phyloP scores from a whole-genome alignment of 495 filamentous ascomycete genomes.

The Annulohypoxylon bovei region DNA sequence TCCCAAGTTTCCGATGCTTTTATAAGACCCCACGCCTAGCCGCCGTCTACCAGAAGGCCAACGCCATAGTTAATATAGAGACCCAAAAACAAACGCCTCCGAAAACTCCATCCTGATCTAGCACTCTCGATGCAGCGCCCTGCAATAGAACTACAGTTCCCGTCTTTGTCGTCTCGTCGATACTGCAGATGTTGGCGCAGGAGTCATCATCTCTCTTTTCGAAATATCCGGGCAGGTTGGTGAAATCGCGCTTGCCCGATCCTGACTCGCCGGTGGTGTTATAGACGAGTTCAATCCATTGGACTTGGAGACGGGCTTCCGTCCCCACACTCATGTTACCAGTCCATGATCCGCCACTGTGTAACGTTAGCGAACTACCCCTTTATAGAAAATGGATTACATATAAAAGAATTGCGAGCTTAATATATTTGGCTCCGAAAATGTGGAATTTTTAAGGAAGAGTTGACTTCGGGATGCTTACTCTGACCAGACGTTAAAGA shows the following conservation, averaged over 20 bases:
- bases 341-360: conserved; percentile 70
- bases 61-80: conserved; percentile 36
- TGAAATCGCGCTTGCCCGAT: not conserved
- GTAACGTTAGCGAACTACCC: conserved; percentile 11
- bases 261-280: conserved; percentile 57
- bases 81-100: conserved; percentile 30
- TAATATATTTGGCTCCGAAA: not conserved
- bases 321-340: conserved; percentile 72
- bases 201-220: conserved; percentile 38
- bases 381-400: not conserved
- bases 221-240: conserved; percentile 3
- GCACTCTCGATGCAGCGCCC: conserved; percentile 45
- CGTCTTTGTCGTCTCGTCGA: conserved; percentile 55
- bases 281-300: conserved; percentile 79
- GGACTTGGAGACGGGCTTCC: conserved; percentile 72
- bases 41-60: conserved; percentile 27
- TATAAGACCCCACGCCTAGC: not conserved
- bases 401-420: no score
- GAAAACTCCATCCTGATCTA: conserved; percentile 19
- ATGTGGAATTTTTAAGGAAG: not conserved
- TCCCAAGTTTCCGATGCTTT: not conserved
- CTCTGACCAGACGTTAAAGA: conserved; percentile 81
- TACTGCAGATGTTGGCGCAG: conserved; percentile 59
- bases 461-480: conserved; percentile 15
- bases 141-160: conserved; percentile 59